Base-by-base conservation (phyloP, 2,329 filamentous ascomycete genomes). In the Phoma herbarum region DNA sequence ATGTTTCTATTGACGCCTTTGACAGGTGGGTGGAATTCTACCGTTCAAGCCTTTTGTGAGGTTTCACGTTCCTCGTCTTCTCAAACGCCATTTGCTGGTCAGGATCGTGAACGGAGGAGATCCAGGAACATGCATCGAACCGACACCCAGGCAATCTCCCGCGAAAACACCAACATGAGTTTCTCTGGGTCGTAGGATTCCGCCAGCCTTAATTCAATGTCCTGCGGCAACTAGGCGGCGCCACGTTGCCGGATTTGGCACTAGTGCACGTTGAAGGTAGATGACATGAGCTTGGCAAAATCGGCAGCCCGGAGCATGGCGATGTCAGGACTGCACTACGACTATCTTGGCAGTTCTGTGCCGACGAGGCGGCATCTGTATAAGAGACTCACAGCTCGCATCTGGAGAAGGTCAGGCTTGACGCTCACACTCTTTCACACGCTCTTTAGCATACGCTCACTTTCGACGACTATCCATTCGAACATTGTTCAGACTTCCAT, bases 381-480 rank as follows among this genome's bases (percentile, higher is more conserved):
- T 70, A 71, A 71, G 69, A 71, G 57, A 55, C 62, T 53, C 48
- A 25, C 18, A 25, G 35, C 41, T 26, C 29, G 59, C 65, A 33
- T 25, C 59, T 47, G 52, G 54, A 64, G 59, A 57, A 39, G 52
- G 67, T 61, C 68, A 72, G 66, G 70, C 70, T 72, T 73, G 70
- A 73, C 60, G 70, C 70, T 73, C 65, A 71, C 68, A 68, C 63
- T 71, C 70, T 64, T 65, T 65, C 51, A 68, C 51, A 71, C 69
- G 57, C 69, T 71, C 69, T 69, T 72, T 70, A 65, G 60, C 65
- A 70, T 63, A 52, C 62, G 60, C 60, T 66, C 67, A 60, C 61
- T 73, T 71, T 68, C 62, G 55, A 62, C 57, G 31, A 63, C 58
- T 59, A 58, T 69, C 63, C 64, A 68, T 73, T 71, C 66, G 61